Evolutionary conservation across 2,329 filamentous ascomycete species (phyloP).

Genomic region (Cercospora sesami): DNA sequence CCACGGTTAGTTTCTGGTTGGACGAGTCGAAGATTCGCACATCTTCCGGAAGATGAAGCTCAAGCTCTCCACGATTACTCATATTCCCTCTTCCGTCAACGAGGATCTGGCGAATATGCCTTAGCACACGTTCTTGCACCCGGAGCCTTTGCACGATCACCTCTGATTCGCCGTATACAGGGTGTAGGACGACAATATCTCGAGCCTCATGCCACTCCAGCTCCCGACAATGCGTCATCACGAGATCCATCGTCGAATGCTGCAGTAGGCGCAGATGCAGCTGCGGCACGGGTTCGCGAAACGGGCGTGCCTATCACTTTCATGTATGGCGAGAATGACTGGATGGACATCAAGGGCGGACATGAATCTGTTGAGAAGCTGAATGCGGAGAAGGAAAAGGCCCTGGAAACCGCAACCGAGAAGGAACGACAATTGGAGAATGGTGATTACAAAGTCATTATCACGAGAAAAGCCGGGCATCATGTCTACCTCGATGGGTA

Average conservation of each 20-base stretch:
- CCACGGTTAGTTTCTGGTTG: conserved; percentile 91
- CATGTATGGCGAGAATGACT: conserved; percentile 97
- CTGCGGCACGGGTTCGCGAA: conserved; percentile 59
- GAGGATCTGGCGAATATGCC: conserved; percentile 90
- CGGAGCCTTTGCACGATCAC: conserved; percentile 85
- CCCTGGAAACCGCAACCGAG: conserved; percentile 64
- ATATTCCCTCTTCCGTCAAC: conserved; percentile 89
- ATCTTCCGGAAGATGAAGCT: conserved; percentile 76
- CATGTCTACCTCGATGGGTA: conserved; percentile 71
- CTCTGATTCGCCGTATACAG: conserved; percentile 83
- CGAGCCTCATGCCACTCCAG: conserved; percentile 33
- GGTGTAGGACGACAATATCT: conserved; percentile 74
- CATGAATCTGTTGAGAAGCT: conserved; percentile 77
- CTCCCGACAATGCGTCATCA: conserved; percentile 31
- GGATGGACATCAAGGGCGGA: conserved; percentile 94
- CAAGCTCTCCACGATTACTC: conserved; percentile 88
- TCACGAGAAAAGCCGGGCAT: conserved; percentile 71
- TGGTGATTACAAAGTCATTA: conserved; percentile 76
- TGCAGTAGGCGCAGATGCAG: conserved; percentile 57
- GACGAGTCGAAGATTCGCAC: conserved; percentile 89
- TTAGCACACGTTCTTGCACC: conserved; percentile 90
- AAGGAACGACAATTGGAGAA: conserved; percentile 68
- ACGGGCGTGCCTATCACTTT: conserved; percentile 73
- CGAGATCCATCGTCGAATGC: background rate
- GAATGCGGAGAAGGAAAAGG: conserved; percentile 62